phyloP scores from a whole-genome alignment of 768 basidiomycete species.

The Tephrocybe sp. region DNA sequence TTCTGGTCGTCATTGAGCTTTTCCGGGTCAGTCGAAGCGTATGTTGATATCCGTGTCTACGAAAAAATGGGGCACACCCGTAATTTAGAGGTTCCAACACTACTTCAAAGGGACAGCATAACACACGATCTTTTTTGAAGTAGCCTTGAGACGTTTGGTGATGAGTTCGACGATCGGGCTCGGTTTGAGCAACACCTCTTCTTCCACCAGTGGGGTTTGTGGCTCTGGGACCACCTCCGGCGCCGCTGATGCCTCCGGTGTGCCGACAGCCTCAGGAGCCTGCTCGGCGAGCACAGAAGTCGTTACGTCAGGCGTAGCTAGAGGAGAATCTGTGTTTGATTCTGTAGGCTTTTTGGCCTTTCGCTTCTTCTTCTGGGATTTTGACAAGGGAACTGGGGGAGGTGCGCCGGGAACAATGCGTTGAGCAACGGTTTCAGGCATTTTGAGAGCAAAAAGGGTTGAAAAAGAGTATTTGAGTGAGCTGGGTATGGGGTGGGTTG shows the following conservation, averaged over 20 bases:
- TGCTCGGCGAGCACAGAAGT: constrained; percentile 49
- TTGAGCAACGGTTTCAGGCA: constrained; percentile 35
- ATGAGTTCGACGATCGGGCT: constrained; percentile 80
- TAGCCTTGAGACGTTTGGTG: constrained; percentile 72
- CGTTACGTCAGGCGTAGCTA: constrained; percentile 43
- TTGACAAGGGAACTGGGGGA: constrained; percentile 56
- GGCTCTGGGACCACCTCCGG: constrained; percentile 44
- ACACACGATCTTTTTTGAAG: constrained; percentile 83
- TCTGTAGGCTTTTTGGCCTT: constrained; percentile 47
- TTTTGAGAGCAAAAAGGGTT: constrained; percentile 21
- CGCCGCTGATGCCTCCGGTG: constrained; percentile 45
- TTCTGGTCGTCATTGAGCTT: constrained; percentile 90
- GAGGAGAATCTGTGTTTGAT: constrained; percentile 47
- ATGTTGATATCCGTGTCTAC: constrained; percentile 72
- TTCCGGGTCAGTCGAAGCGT: constrained; percentile 64
- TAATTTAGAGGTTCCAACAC: not conserved
- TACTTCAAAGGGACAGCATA: constrained; percentile 8
- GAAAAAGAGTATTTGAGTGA: constrained; percentile 16
- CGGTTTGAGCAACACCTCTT: constrained; percentile 45
- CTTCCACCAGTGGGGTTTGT: constrained; percentile 43
- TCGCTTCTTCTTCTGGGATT: constrained; percentile 73
- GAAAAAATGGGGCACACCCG: constrained; percentile 14
- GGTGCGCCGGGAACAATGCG: constrained; percentile 81
- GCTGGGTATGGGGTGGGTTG: constrained; percentile 8
- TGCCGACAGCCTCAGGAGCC: constrained; percentile 46